Evolutionary conservation across 352 stramenopile species (phyloP), one percentile per base, ranked within the genome.

Genomic region (Phytophthora rubi): DNA sequence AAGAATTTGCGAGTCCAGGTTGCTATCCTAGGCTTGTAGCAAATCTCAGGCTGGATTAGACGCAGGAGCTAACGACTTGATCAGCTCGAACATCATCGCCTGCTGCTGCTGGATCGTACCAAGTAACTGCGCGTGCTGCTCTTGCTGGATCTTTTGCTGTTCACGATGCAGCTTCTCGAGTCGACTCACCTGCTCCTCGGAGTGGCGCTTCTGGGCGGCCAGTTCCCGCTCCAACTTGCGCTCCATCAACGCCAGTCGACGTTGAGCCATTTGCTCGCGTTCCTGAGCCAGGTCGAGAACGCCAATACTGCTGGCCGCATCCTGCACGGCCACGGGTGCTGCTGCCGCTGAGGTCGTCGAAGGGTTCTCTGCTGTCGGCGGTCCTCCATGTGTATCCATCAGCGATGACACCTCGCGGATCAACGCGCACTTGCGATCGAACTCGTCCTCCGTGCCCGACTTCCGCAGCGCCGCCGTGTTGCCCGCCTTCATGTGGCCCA

Each of bases 41-140:
- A n/a, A n/a, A n/a, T n/a, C n/a, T n/a, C n/a, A n/a, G n/a, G n/a
- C n/a, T n/a, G n/a, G n/a, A n/a, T n/a, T n/a, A n/a, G n/a, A n/a
- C n/a, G n/a, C n/a, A n/a, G 18, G 18, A 21, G 18, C 0, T 21
- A 21, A 21, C 30, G 68, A 58, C 39, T 73, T 73, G 54, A 79
- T 74, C 13, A 79, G 9, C 2, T 79, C 67, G 6, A 75, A 35
- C 48, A 79, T 79, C 62, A 65, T 76, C 16, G 35, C 54, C 28
- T 79, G 71, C 16, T 79, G 71, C 33, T 76, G 71, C 59, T 76
- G 57, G 35, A 79, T 76, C 12, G 65, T 79, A 3, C 42, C 58
- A 2, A 79, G 59, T 5, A 73, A 26, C 35, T 76, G 71, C 0
- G 70, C 49, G 32, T 76, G 59, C 23, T 75, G 68, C n/a, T 65